Evolutionary conservation across 306 rosid species (phyloP).

Genomic region (Geum urbanum): DNA sequence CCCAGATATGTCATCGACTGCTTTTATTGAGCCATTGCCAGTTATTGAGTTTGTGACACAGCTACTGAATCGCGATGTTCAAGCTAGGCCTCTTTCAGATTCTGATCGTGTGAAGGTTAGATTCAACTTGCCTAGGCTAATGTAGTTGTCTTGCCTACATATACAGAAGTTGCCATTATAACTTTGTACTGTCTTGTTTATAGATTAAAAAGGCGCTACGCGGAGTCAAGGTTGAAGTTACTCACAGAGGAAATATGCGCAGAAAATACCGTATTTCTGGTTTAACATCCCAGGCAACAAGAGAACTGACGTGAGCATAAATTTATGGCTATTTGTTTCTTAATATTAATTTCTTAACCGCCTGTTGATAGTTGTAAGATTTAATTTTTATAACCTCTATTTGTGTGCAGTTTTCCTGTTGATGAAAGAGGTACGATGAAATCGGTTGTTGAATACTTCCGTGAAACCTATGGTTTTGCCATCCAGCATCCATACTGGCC

Average conservation of each 20-base stretch:
- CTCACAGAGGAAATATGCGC: conserved; percentile 93
- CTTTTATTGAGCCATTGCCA: conserved; percentile 90
- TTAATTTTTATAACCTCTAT: background rate
- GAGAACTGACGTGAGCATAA: conserved; percentile 75
- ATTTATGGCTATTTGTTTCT: background rate
- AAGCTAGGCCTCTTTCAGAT: conserved; percentile 75
- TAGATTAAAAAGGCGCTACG: conserved; percentile 95
- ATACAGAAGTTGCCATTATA: background rate
- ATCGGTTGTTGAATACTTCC: conserved; percentile 88
- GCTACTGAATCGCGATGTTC: conserved; percentile 76
- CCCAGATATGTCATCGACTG: conserved; percentile 97
- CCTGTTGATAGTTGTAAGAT: background rate
- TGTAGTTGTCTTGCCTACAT: background rate
- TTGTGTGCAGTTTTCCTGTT: conserved; percentile 70
- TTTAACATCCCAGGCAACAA: conserved; percentile 83
- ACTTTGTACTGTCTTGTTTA: conserved; percentile 4
- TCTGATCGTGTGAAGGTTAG: conserved; percentile 88
- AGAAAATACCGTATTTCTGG: conserved; percentile 92
- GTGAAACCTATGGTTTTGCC: conserved; percentile 75
- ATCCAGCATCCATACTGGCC: conserved; percentile 95
- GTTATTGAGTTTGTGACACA: conserved; percentile 83
- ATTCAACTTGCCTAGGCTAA: conserved; percentile 1
- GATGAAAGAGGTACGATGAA: conserved; percentile 92
- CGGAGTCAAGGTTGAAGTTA: conserved; percentile 94
- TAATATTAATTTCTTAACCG: background rate